Conservation (phyloP, 2,329 filamentous ascomycete species). For the Ascochyta lentis region DNA sequence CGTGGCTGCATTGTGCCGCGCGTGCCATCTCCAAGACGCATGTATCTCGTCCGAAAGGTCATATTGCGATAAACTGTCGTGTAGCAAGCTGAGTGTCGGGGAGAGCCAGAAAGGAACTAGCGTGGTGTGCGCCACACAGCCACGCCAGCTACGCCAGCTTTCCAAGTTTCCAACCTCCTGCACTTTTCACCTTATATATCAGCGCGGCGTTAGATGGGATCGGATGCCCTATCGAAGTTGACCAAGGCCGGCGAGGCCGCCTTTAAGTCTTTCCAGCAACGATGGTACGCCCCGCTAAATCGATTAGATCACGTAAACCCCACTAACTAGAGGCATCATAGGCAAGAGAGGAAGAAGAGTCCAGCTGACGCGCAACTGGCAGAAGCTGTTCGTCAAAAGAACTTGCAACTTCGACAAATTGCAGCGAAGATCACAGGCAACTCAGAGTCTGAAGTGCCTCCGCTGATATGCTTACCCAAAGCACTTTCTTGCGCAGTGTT, state of each 20-base stretch:
- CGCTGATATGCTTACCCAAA: slow-evolving; percentile 16
- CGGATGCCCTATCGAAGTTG: slow-evolving; percentile 21
- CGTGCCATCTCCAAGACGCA: no score
- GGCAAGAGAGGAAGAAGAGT: slow-evolving; percentile 11
- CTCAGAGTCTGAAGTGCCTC: slow-evolving; percentile 17
- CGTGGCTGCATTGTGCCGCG: no score
- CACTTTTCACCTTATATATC: slow-evolving; percentile 3
- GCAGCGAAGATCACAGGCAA: slow-evolving; percentile 16
- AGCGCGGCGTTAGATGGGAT: slow-evolving; percentile 16
- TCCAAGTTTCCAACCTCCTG: slow-evolving; percentile 12
- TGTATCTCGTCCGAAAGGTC: no score
- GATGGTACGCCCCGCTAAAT: slow-evolving; percentile 3
- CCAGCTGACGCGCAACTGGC: slow-evolving; percentile 10
- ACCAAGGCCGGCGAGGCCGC: slow-evolving; percentile 18
- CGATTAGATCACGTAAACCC: background rate
- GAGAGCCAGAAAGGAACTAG: background rate
- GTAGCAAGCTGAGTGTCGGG: no score
- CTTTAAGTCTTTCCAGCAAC: slow-evolving; percentile 17
- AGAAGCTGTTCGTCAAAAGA: slow-evolving; percentile 18
- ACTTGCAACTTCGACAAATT: slow-evolving; percentile 11
- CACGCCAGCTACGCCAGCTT: slow-evolving; percentile 11
- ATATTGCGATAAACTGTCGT: no score
- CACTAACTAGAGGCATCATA: background rate
- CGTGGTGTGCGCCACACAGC: slow-evolving; percentile 10
- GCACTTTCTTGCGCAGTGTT: slow-evolving; percentile 12